Evolutionary conservation across 495 filamentous ascomycete genomes (phyloP).

Genomic region (Filosporella fistucella): DNA sequence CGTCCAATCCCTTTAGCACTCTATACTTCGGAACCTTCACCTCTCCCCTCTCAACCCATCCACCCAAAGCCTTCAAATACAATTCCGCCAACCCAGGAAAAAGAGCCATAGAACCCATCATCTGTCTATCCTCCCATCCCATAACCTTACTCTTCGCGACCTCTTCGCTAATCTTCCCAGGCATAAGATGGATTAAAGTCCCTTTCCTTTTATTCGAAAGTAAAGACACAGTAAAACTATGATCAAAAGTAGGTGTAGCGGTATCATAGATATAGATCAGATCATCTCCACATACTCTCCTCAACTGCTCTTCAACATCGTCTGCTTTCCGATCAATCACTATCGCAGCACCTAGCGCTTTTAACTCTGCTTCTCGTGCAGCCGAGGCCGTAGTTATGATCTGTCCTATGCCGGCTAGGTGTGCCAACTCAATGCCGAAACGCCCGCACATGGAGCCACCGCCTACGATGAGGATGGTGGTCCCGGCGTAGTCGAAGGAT

Average conservation of each 20-base stretch:
- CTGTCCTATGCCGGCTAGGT: conserved; percentile 1
- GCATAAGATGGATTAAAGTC: neutral
- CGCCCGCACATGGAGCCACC: conserved; percentile 1
- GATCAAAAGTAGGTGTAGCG: neutral
- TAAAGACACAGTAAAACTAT: neutral
- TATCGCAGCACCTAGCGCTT: conserved; percentile 1
- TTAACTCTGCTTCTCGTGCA: neutral
- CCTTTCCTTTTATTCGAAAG: conserved; percentile 10
- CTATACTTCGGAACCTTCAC: conserved; percentile 1
- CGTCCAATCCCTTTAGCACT: conserved; percentile 7
- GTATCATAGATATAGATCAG: conserved; percentile 3
- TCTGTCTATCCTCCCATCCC: conserved; percentile 8
- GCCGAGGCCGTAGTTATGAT: neutral
- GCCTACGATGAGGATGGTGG: conserved; percentile 1
- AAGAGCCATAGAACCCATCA: conserved; percentile 1
- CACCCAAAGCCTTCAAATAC: conserved; percentile 12
- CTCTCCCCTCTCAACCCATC: conserved; percentile 11
- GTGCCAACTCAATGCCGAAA: neutral
- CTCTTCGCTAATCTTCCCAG: neutral
- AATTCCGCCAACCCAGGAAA: neutral
- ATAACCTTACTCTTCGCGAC: conserved; percentile 3
- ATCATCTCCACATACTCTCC: neutral
- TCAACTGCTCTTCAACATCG: neutral
- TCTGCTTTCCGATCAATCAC: conserved; percentile 2
- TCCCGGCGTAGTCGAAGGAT: neutral